Conservation (phyloP, 2,329 filamentous ascomycete genomes). For the Ceratocystis cacaofunesta region DNA sequence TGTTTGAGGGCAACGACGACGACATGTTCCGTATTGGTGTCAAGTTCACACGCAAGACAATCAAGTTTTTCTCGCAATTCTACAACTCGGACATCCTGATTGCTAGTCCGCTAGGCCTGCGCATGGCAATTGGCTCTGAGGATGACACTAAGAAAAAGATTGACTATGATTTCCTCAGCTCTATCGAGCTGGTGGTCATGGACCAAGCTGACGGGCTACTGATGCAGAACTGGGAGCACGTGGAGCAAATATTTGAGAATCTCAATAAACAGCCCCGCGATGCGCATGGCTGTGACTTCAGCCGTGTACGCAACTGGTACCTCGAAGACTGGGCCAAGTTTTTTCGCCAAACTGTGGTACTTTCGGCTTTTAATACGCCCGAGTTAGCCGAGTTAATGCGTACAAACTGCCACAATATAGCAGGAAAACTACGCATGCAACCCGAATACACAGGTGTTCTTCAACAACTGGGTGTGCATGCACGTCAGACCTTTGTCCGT, state of each 20-base stretch:
- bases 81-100: constrained; percentile 94
- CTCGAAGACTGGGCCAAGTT: constrained; percentile 70
- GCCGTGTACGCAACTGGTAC: constrained; percentile 79
- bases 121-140: constrained; percentile 77
- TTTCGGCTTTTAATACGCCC: constrained; percentile 73
- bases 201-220: constrained; percentile 87
- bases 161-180: constrained; percentile 84
- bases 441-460: constrained; percentile 53
- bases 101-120: constrained; percentile 75
- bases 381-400: constrained; percentile 72
- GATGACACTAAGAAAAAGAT: constrained; percentile 41
- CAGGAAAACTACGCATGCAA: constrained; percentile 62
- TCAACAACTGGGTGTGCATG: constrained; percentile 53
- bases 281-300: constrained; percentile 85
- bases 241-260: constrained; percentile 81
- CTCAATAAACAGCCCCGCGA: constrained; percentile 83
- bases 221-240: constrained; percentile 98
- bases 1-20: constrained; percentile 91
- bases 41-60: constrained; percentile 89
- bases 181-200: constrained; percentile 76
- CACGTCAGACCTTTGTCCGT: constrained; percentile 79
- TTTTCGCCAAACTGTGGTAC: constrained; percentile 71
- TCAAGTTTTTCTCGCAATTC: constrained; percentile 90
- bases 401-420: constrained; percentile 61
- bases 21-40: constrained; percentile 94